Evolutionary conservation across 2,329 filamentous ascomycete species (phyloP).

Genomic region (Didymella keratinophila): DNA sequence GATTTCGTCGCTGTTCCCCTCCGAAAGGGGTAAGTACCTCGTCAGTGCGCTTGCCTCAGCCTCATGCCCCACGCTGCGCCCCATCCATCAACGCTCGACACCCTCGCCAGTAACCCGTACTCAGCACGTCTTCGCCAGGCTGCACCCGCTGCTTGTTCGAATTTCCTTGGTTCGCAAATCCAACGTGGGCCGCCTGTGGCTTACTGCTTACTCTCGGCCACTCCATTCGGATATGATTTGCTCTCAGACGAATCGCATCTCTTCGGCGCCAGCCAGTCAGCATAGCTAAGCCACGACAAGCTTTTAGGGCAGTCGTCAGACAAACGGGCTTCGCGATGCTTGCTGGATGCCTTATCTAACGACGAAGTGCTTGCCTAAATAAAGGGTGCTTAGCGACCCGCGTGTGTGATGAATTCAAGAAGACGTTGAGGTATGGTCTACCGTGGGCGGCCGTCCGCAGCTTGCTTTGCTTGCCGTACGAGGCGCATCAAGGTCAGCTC

Average conservation of each 20-base stretch:
- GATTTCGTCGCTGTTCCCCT: slow-evolving; percentile 7
- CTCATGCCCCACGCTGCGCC: slow-evolving; percentile 2
- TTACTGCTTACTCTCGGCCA: slow-evolving; percentile 1
- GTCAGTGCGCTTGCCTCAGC: slow-evolving; percentile 14
- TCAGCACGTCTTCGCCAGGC: neutral
- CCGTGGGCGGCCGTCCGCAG: slow-evolving; percentile 25
- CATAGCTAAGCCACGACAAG: slow-evolving; percentile 22
- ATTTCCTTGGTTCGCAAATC: neutral
- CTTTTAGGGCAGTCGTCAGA: slow-evolving; percentile 9
- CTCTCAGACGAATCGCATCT: slow-evolving; percentile 10
- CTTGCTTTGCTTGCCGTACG: slow-evolving; percentile 22
- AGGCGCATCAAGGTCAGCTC: slow-evolving; percentile 26
- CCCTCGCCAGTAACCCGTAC: neutral
- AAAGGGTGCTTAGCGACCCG: slow-evolving; percentile 16
- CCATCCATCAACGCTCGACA: neutral
- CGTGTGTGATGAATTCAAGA: neutral
- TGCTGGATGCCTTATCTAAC: neutral
- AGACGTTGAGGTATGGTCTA: slow-evolving; percentile 15
- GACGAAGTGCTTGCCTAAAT: slow-evolving; percentile 1
- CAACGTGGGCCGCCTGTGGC: neutral
- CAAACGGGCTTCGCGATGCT: neutral
- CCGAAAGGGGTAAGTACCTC: slow-evolving; percentile 10
- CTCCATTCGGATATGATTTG: neutral
- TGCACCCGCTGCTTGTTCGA: neutral
- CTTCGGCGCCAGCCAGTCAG: neutral